phyloP scores from a whole-genome alignment of 208 protist species.

The Leishmania major region DNA sequence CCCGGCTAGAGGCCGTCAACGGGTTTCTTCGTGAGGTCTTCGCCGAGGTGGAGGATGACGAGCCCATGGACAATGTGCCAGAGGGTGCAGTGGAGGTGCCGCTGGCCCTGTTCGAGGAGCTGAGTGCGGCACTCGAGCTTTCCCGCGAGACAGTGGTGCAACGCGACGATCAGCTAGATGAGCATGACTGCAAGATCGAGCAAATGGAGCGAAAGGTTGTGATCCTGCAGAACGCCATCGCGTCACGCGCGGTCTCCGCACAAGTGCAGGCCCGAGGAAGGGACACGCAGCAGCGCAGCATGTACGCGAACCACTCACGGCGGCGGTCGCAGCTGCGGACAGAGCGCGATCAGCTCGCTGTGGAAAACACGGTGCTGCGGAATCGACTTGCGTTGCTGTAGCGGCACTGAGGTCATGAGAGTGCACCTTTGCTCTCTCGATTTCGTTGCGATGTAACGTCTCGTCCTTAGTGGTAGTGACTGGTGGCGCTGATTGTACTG shows the following conservation, averaged over 20 bases:
- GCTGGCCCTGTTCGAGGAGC: constrained; percentile 69
- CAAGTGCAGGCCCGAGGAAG: constrained; percentile 43
- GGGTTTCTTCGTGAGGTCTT: constrained; percentile 83
- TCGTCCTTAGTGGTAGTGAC: not conserved
- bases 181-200: constrained; percentile 75
- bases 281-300: constrained; percentile 62
- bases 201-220: constrained; percentile 71
- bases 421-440: not conserved
- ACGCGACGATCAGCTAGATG: constrained; percentile 72
- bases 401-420: not conserved
- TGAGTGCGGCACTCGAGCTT: constrained; percentile 60
- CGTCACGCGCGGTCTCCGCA: constrained; percentile 57
- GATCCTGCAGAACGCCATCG: constrained; percentile 74
- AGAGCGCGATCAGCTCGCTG: constrained; percentile 49
- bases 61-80: constrained; percentile 57
- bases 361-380: constrained; percentile 54
- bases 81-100: constrained; percentile 67
- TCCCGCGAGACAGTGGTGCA: constrained; percentile 64
- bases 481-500: not conserved
- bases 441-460: not conserved
- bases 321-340: constrained; percentile 48
- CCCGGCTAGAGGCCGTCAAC: constrained; percentile 71
- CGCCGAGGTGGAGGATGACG: constrained; percentile 60
- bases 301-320: constrained; percentile 34
- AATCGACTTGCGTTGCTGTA: constrained; percentile 15